Conservation (phyloP, 75 land plant species). For the Azolla pinnata region DNA sequence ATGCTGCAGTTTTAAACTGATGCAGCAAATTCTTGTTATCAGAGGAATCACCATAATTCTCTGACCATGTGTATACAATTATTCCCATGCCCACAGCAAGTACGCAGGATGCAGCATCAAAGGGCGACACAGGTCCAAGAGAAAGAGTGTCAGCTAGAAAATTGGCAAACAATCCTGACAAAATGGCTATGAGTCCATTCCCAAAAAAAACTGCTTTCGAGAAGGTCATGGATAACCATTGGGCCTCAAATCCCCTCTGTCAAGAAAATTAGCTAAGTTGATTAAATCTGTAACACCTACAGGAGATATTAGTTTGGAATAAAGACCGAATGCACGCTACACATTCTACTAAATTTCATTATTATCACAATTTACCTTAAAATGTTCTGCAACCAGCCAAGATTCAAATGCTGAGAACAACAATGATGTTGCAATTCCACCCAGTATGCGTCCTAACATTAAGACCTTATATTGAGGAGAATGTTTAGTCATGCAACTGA, state of each 20-base stretch:
- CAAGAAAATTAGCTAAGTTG: too few species aligned
- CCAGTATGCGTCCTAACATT: conserved; percentile 83
- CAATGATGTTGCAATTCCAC: conserved; percentile 96
- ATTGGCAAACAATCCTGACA: conserved; percentile 82
- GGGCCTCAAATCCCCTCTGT: conserved; percentile 95
- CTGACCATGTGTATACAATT: conserved; percentile 76
- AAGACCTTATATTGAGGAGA: conserved; percentile 73
- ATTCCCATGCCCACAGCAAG: conserved; percentile 89
- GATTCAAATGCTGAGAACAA: conserved; percentile 95
- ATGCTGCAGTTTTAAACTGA: conserved; percentile 78
- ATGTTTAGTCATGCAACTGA: conserved; percentile 94
- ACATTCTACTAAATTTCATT: too few species aligned
- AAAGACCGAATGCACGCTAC: too few species aligned
- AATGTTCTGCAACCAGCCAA: conserved; percentile 96
- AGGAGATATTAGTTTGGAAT: too few species aligned
- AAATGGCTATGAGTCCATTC: conserved; percentile 85
- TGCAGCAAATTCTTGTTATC: conserved; percentile 70
- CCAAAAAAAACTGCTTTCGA: conserved; percentile 95
- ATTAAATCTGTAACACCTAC: too few species aligned
- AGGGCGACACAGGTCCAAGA: conserved; percentile 92
- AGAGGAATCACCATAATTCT: conserved; percentile 92
- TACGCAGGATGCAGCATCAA: conserved; percentile 87
- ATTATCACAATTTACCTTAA: conserved; percentile 65
- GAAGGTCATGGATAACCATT: conserved; percentile 92
- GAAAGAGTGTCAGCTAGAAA: conserved; percentile 59